These are phyloP conservation scores for Dichomitus squalens DNA, from an alignment of 1,284 basidiomycete genomes.

Conservation along the genomic window DNA sequence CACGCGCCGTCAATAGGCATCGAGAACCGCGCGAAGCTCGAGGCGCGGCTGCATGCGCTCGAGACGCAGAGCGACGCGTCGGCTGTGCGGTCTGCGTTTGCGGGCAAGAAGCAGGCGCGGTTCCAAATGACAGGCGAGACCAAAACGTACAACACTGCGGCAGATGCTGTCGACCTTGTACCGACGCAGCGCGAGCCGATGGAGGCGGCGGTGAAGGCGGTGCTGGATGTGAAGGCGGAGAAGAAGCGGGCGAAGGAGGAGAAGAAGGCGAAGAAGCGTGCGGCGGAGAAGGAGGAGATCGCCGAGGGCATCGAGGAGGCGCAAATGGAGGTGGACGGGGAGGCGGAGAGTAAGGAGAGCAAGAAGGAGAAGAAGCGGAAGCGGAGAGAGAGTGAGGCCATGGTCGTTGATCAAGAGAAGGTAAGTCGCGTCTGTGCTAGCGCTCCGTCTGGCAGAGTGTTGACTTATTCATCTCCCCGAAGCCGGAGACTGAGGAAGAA, in stretches of 20 bases:
- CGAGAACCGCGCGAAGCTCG: conserved; percentile 93
- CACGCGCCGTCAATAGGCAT: conserved; percentile 86
- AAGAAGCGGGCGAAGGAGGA: conserved; percentile 74
- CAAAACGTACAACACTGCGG: conserved; percentile 81
- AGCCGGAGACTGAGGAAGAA: conserved; percentile 70
- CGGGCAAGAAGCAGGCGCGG: conserved; percentile 69
- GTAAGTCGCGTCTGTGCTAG: conserved; percentile 32
- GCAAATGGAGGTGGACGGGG: conserved; percentile 46
- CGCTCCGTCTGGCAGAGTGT: neutral
- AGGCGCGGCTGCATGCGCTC: conserved; percentile 88
- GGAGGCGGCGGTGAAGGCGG: conserved; percentile 65
- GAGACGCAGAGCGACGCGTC: conserved; percentile 82
- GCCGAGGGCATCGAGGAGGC: conserved; percentile 46
- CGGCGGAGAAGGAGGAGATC: conserved; percentile 43
- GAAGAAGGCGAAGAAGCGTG: conserved; percentile 47
- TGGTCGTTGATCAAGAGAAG: conserved; percentile 43
- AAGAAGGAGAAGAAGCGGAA: conserved; percentile 77
- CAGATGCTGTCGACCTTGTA: conserved; percentile 78
- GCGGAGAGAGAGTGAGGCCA: conserved; percentile 59
- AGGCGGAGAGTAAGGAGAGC: conserved; percentile 37
- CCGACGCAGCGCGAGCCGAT: conserved; percentile 82
- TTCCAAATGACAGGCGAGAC: conserved; percentile 81
- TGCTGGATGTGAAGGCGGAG: conserved; percentile 80
- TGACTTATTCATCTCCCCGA: conserved; percentile 17
- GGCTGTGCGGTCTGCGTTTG: conserved; percentile 60